phyloP scores from a whole-genome alignment of 495 filamentous ascomycete species.

The Opeltia flavorubescens region DNA sequence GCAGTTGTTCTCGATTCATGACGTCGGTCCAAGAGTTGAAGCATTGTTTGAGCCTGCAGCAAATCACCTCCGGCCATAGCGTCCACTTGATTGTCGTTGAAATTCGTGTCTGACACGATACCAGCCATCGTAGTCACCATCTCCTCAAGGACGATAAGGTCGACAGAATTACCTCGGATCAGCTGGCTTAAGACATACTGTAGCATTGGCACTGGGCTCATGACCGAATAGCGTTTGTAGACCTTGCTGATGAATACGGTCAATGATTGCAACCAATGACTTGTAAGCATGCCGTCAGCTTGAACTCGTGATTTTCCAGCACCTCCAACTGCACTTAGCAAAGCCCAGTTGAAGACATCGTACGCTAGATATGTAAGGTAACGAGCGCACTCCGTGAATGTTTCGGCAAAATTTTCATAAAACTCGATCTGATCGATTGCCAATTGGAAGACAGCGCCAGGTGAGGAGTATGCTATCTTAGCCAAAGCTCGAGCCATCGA shows the following conservation, averaged over 20 bases:
- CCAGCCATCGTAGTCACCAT: conserved; percentile 85
- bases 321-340: conserved; percentile 66
- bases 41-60: conserved; percentile 63
- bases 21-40: conserved; percentile 63
- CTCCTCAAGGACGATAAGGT: conserved; percentile 78
- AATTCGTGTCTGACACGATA: conserved; percentile 67
- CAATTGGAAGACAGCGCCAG: conserved; percentile 80
- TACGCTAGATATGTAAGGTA: conserved; percentile 89
- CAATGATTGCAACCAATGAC: conserved; percentile 74
- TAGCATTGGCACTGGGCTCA: conserved; percentile 75
- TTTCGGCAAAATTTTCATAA: conserved; percentile 84
- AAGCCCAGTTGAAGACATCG: conserved; percentile 79
- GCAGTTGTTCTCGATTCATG: conserved; percentile 54
- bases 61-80: conserved; percentile 76
- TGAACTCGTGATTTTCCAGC: conserved; percentile 66
- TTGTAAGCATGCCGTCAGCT: conserved; percentile 71
- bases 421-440: conserved; percentile 77
- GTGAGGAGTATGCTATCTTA: conserved; percentile 73
- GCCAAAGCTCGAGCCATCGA: conserved; percentile 74
- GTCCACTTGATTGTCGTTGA: conserved; percentile 72
- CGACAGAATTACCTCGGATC: conserved; percentile 61
- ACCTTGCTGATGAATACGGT: conserved; percentile 76
- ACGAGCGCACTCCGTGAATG: conserved; percentile 80
- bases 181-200: conserved; percentile 82
- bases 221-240: conserved; percentile 63